Base-by-base conservation (phyloP, 2,329 filamentous ascomycete genomes). In the Aspergillus fructus region DNA sequence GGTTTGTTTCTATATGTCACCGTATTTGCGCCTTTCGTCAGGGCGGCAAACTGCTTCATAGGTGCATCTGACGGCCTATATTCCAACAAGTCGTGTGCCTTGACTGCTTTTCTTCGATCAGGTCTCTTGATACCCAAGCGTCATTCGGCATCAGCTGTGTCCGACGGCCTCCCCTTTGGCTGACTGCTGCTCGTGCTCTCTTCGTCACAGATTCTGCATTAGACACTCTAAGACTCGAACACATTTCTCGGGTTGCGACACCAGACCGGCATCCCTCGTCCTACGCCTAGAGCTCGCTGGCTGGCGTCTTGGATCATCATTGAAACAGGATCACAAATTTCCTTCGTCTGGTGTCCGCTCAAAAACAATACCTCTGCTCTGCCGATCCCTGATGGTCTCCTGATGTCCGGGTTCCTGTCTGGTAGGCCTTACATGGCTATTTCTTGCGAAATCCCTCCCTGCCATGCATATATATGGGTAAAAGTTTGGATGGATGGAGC, bases 1-100 rank as follows among this genome's bases (percentile, higher is more conserved):
- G 42, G 43, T 23, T 46, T 23, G 37, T 48, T 53, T 41, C 33
- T 54, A 47, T 47, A 53, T 54, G 43, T 33, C 51, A 41, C 43
- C 24, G 34, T 54, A 43, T 54, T 48, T 48, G 51, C 21, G 49
- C 43, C 43, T 37, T 30, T 48, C 34, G 24, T 54, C 43, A 42
- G 24, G 43, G 24, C 51, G 34, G 43, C 51, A 54, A 54, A 54
- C 51, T 41, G 43, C 43, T 33, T 48, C n/a, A n/a, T 15, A 33
- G 24, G 23, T 42, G 51, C 51, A 48, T 33, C 41, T 12, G 24
- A 54, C 23, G 40, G 43, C 23, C 51, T 21, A 33, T n/a, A 48
- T 54, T 39, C 19, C 23, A 48, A 54, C 33, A 17, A 40, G 23
- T 41, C 11, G 37, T 53, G 23, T 54, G 23, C n/a, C 43, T 34